Evolutionary conservation across 352 stramenopile species (phyloP), one percentile per base, ranked within the genome.

Genomic region (Saprolegnia parasitica): DNA sequence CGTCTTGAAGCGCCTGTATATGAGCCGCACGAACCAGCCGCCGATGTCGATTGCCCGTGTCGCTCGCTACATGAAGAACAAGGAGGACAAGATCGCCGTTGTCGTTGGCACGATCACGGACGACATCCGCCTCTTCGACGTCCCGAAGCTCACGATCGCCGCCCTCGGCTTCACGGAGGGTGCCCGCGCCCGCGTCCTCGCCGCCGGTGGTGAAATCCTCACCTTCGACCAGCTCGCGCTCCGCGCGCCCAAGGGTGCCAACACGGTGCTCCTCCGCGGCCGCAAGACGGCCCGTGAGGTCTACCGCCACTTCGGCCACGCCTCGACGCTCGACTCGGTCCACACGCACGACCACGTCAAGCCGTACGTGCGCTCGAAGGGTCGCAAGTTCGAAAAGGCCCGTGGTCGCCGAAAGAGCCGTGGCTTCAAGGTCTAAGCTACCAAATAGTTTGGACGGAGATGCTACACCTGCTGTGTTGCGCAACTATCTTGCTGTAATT

Each of bases 141-240:
- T 98, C 68, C 96, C 96, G 52, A 98, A 98, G 84, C 80, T 99
- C 73, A 94, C 86, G 52, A 84, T 99, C 57, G 98, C 96, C 72
- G 98, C 98, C 11, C 90, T 99, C 20, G 88, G 87, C 72, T 99
- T 99, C 76, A 99, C 97, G n/a, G 97, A 99, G 79, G 91, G 85
- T 65, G 97, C 97, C 35, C 95, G 97, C 75, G 96, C 96, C 67
- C 95, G 97, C 76, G 99, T 99, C 82, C 73, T 98, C 68, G 96
- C 97, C 74, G 95, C 97, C 72, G 98, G 98, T 68, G 98, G 98
- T 77, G 96, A 99, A 84, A 99, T 96, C 87, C 80, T 99, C 68
- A 99, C 97, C 74, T 98, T 99, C 73, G 98, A 99, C 83, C 97
- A 99, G 89, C 88, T 99, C 40, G 98, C 98, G 9, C 88, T 99